phyloP scores from a whole-genome alignment of 805 yeast genomes.

The Pichia ethanolica region DNA sequence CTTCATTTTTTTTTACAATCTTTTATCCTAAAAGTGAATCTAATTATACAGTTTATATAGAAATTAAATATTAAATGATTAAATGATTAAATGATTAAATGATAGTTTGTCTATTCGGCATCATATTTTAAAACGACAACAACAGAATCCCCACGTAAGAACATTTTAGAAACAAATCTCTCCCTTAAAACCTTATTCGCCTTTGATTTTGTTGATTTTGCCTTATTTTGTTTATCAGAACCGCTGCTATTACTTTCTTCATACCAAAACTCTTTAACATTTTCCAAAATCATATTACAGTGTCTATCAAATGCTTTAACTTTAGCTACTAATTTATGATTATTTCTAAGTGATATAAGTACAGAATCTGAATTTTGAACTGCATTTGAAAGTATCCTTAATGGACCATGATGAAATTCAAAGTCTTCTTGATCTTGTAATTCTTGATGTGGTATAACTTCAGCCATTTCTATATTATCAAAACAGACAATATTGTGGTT shows the following conservation, averaged over 20 bases:
- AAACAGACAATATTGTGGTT: too few species aligned
- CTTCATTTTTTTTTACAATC: too few species aligned
- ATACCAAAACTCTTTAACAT: slow-evolving; percentile 74
- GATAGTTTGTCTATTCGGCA: neutral
- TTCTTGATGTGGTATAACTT: slow-evolving; percentile 23
- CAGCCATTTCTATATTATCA: neutral
- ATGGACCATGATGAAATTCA: slow-evolving; percentile 86
- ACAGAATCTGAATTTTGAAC: slow-evolving; percentile 59
- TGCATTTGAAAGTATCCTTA: slow-evolving; percentile 80
- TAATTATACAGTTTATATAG: too few species aligned
- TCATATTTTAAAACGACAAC: slow-evolving; percentile 54
- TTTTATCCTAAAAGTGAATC: too few species aligned
- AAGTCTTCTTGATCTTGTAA: slow-evolving; percentile 78
- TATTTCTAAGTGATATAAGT: slow-evolving; percentile 83
- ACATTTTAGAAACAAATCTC: slow-evolving; percentile 82
- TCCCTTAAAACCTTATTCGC: slow-evolving; percentile 47
- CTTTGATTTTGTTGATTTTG: slow-evolving; percentile 14
- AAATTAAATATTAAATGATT: neutral
- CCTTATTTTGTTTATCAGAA: slow-evolving; percentile 36
- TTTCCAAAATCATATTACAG: slow-evolving; percentile 85
- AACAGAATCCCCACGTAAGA: slow-evolving; percentile 92
- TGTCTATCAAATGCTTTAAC: slow-evolving; percentile 96
- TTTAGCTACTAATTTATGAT: slow-evolving; percentile 83
- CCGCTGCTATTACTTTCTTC: slow-evolving; percentile 12
- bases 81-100: neutral